phyloP scores from a whole-genome alignment of 352 stramenopile species.

The Phytophthora foliorum region DNA sequence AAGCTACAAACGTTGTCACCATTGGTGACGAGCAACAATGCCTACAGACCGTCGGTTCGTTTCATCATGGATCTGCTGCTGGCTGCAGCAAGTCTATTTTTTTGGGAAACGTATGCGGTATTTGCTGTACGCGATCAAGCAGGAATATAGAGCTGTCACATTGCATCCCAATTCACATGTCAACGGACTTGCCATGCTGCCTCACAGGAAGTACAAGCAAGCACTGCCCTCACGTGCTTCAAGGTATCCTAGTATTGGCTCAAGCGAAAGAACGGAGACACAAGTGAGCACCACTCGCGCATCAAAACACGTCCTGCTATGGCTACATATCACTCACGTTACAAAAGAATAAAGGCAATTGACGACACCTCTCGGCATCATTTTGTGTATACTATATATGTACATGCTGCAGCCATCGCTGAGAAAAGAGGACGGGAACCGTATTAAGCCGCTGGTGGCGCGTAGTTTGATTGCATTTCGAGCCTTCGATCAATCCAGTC shows the following conservation, averaged over 20 bases:
- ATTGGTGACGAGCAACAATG: too few species aligned
- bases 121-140: too few species aligned
- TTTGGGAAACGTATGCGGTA: neutral
- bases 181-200: too few species aligned
- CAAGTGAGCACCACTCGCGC: too few species aligned
- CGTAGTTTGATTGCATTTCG: neutral
- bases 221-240: too few species aligned
- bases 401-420: neutral
- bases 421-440: neutral
- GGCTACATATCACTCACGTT: neutral
- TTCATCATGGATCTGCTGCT: neutral
- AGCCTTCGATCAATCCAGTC: neutral
- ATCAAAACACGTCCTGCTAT: too few species aligned
- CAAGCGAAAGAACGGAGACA: too few species aligned
- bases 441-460: neutral
- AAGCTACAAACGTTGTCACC: constrained; percentile 4
- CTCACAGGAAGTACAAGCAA: too few species aligned
- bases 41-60: too few species aligned
- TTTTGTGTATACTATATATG: too few species aligned
- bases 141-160: neutral
- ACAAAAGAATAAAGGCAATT: neutral
- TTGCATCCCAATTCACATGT: too few species aligned
- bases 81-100: constrained; percentile 14
- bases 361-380: neutral
- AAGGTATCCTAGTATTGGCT: too few species aligned